Percentiles rank a stretch among this genome's conserved stretches.
These are phyloP conservation scores for Penicillium sp. DNA, from an alignment of 2,329 filamentous ascomycete genomes.

Conservation along the genomic window DNA sequence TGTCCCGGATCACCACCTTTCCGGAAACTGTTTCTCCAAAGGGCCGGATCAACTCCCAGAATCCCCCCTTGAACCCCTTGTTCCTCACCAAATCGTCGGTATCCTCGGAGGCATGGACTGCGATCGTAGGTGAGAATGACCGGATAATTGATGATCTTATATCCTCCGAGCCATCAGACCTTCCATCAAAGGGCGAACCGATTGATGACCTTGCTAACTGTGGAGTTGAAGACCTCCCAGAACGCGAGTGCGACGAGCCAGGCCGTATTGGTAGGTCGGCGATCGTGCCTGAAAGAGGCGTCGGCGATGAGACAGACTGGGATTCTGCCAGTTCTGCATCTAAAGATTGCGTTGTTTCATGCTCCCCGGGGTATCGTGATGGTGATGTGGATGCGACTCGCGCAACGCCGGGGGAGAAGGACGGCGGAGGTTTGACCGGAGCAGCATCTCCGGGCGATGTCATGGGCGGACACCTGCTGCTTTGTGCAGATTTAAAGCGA, in stretches of 20 bases:
- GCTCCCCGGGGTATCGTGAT: slow-evolving; percentile 52
- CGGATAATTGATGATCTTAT: slow-evolving; percentile 68
- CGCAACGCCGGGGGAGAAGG: slow-evolving; percentile 65
- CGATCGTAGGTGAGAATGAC: slow-evolving; percentile 85
- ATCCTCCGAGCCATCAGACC: slow-evolving; percentile 54
- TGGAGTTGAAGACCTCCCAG: slow-evolving; percentile 55
- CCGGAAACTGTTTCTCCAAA: slow-evolving; percentile 87
- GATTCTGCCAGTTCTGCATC: slow-evolving; percentile 50
- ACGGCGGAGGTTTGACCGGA: slow-evolving; percentile 65
- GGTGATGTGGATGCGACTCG: slow-evolving; percentile 62
- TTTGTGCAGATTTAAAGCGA: slow-evolving; percentile 23
- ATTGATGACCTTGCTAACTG: slow-evolving; percentile 48
- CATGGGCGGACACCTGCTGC: slow-evolving; percentile 59
- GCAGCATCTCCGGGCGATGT: slow-evolving; percentile 65
- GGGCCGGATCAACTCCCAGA: slow-evolving; percentile 82
- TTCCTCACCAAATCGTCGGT: slow-evolving; percentile 74
- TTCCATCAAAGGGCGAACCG: slow-evolving; percentile 51
- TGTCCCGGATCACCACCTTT: slow-evolving; percentile 87
- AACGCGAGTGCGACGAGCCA: slow-evolving; percentile 63
- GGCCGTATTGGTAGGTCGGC: slow-evolving; percentile 68
- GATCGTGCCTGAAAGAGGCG: slow-evolving; percentile 56
- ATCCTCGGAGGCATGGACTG: slow-evolving; percentile 80
- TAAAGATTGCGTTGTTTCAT: slow-evolving; percentile 50
- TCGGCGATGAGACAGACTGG: slow-evolving; percentile 58
- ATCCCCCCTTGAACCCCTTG: slow-evolving; percentile 79